Base-by-base conservation (phyloP, 805 yeast species). In the Pichia occidentalis region DNA sequence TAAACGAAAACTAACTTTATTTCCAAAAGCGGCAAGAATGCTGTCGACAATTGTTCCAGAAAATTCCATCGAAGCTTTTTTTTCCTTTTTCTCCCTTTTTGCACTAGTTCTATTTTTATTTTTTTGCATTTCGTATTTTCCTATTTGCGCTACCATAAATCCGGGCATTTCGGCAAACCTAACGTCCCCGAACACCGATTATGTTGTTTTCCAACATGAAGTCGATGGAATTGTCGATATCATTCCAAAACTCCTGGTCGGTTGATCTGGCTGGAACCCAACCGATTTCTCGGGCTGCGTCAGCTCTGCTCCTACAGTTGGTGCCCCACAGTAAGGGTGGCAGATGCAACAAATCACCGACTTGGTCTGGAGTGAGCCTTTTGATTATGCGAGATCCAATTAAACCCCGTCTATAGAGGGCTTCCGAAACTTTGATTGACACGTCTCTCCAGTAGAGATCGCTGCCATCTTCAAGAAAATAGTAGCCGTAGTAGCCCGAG, bases 271-370 rank as follows among this genome's bases (percentile, higher is more conserved):
- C 13, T 7, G 28, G n/a, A 7, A 6, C 3, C 36, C 36, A 33
- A 9, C 30, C 36, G 18, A 25, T 5, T 7, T 4, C 6, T 17
- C 13, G 25, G 4, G 21, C 36, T 6, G 30, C 24, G 10, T 33
- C 30, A 7, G 36, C 3, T 6, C 12, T 33, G n/a, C 30, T 33
- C 10, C 30, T 24, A 13, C 30, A 23, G 22, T 33, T 33, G 5
- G 29, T 14, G n/a, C 36, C 36, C 36, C 36, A 33, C 19, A 13
- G 26, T 14, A 33, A 16, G 9, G 36, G 18, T 13, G 36, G 36
- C 12, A 33, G 9, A 18, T 24, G 12, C 14, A 33, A 33, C 7
- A n/a, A 8, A 12, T 16, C 29, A 7, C 22, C 16, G 7, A 33
- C 23, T 24, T 24, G 24, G 8, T 14, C n/a, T 13, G 36, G 30